Percentiles rank a stretch among this genome's conserved stretches.
Conservation (phyloP, 2,329 filamentous ascomycete species). For the Colletotrichum neosansevieriae region DNA sequence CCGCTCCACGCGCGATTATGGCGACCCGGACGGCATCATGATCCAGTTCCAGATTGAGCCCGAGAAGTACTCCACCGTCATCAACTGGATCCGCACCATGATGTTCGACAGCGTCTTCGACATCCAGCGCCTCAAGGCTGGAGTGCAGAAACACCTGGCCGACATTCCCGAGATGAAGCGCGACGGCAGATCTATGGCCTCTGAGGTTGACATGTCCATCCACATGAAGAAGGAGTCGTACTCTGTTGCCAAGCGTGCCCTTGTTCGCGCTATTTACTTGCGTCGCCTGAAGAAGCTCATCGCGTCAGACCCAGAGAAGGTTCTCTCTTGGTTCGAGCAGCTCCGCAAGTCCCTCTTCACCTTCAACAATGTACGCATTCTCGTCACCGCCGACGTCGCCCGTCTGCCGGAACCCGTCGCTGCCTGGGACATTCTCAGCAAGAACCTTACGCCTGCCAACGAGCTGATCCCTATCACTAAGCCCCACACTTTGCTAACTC, state of each 20-base stretch:
- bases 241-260: constrained; percentile 80
- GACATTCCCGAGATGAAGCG: constrained; percentile 95
- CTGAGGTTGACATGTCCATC: constrained; percentile 79
- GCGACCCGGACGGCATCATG: constrained; percentile 84
- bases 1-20: constrained; percentile 74
- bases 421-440: constrained; percentile 78
- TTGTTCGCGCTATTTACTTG: constrained; percentile 89
- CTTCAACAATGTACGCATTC: constrained; percentile 85
- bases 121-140: constrained; percentile 70
- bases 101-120: constrained; percentile 94
- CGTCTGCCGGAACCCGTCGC: constrained; percentile 81
- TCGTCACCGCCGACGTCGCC: constrained; percentile 84
- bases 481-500: constrained; percentile 77
- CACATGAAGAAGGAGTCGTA: constrained; percentile 84
- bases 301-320: constrained; percentile 78
- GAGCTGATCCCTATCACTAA: constrained; percentile 76
- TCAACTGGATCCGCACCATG: constrained; percentile 87
- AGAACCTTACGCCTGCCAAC: constrained; percentile 57
- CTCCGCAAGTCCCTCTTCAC: constrained; percentile 82
- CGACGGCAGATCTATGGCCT: constrained; percentile 77
- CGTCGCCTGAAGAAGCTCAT: constrained; percentile 87
- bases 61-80: constrained; percentile 85
- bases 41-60: constrained; percentile 89
- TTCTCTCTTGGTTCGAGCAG: constrained; percentile 82
- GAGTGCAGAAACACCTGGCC: constrained; percentile 83